Conservation (phyloP, 148 eudicot species). For the Persicaria tinctoria region DNA sequence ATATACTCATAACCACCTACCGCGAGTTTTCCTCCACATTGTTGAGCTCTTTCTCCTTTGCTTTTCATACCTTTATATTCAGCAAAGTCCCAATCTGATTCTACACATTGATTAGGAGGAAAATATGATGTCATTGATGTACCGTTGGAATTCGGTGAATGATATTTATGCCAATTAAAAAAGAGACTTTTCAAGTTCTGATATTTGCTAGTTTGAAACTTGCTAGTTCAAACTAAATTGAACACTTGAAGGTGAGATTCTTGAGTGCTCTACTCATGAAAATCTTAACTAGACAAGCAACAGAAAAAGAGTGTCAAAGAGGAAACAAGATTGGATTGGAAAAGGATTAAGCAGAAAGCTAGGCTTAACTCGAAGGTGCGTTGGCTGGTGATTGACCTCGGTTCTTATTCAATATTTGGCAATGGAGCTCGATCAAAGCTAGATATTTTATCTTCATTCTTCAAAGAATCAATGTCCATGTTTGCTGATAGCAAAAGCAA, state of each 20-base stretch:
- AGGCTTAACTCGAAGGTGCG: neutral
- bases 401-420: neutral
- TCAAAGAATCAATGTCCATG: too few species aligned
- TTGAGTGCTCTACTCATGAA: neutral
- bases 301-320: neutral
- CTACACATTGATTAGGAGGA: neutral
- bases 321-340: neutral
- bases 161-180: neutral
- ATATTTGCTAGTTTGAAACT: too few species aligned
- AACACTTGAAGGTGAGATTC: neutral
- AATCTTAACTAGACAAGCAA: neutral
- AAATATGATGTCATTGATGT: neutral
- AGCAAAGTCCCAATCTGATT: neutral
- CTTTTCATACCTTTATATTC: neutral
- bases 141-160: neutral
- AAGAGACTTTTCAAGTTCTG: neutral
- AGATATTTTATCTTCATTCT: too few species aligned
- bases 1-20: too few species aligned
- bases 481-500: too few species aligned
- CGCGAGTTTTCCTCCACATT: too few species aligned
- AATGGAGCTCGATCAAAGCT: too few species aligned
- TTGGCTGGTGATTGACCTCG: neutral
- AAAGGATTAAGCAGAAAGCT: neutral
- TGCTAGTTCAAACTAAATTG: too few species aligned
- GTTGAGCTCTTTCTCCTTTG: too few species aligned